Evolutionary conservation across 2,329 filamentous ascomycete species (phyloP).

Genomic region (Colletotrichum sp.): DNA sequence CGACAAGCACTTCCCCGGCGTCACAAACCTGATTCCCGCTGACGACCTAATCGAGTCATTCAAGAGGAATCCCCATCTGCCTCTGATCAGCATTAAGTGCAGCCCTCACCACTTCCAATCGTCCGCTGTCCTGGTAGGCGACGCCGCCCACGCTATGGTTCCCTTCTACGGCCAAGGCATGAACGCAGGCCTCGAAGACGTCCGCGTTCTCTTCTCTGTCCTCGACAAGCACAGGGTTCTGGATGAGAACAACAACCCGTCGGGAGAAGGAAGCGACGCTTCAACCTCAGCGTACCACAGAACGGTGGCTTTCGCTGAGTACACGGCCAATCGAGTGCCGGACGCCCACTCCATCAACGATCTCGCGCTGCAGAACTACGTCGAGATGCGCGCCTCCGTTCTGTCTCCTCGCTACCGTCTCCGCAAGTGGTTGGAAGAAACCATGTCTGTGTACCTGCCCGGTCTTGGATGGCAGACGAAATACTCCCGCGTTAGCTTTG

Average conservation of each 20-base stretch:
- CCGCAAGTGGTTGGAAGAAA: conserved; percentile 87
- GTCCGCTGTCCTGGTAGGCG: conserved; percentile 84
- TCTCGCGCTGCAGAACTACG: conserved; percentile 87
- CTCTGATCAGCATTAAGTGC: conserved; percentile 93
- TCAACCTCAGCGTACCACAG: conserved; percentile 65
- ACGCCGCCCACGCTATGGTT: conserved; percentile 97
- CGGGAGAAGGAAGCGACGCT: conserved; percentile 37
- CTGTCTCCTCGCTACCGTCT: conserved; percentile 77
- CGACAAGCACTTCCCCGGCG: conserved; percentile 83
- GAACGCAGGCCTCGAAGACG: conserved; percentile 95
- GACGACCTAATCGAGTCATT: conserved; percentile 77
- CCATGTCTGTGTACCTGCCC: conserved; percentile 77
- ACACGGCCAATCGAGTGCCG: conserved; percentile 73
- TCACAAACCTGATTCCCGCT: conserved; percentile 73
- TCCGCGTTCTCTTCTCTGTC: conserved; percentile 83
- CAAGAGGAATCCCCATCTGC: conserved; percentile 82
- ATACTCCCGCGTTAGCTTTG: conserved; percentile 91
- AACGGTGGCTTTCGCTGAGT: conserved; percentile 75
- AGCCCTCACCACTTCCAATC: conserved; percentile 81
- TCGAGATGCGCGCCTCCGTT: conserved; percentile 91
- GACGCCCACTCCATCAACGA: conserved; percentile 94
- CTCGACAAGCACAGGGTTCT: conserved; percentile 70
- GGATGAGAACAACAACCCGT: conserved; percentile 48
- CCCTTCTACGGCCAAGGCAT: conserved; percentile 99
- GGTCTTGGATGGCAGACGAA: conserved; percentile 87